Evolutionary conservation across 2,329 filamentous ascomycete species (phyloP).

Genomic region (Aspergillus eucalypticola): DNA sequence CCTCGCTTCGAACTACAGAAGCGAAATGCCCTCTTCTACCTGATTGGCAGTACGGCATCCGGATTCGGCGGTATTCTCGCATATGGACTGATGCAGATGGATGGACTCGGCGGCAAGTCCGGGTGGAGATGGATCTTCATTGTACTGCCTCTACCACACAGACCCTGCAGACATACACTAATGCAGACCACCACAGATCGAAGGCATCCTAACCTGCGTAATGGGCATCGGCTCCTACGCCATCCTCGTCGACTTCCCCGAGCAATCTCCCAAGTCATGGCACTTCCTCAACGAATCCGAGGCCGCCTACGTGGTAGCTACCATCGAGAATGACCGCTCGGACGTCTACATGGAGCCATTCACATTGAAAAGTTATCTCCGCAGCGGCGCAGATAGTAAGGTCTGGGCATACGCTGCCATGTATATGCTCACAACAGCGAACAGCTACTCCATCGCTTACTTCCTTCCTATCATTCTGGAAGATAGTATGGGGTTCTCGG

Average conservation of each 20-base stretch:
- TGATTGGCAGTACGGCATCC: background rate
- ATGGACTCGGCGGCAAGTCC: background rate
- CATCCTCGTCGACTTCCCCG: conserved; percentile 2
- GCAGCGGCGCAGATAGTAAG: conserved; percentile 51
- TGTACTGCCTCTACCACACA: background rate
- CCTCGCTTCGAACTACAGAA: background rate
- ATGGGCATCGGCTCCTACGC: background rate
- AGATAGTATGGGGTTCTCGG: conserved; percentile 62
- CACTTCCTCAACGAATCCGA: conserved; percentile 41
- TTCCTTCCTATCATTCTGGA: conserved; percentile 75
- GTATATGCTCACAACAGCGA: conserved; percentile 61
- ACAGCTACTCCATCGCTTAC: conserved; percentile 76
- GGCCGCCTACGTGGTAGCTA: conserved; percentile 51
- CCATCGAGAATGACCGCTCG: conserved; percentile 55
- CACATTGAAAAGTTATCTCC: conserved; percentile 50
- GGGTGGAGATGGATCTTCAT: background rate
- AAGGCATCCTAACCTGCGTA: background rate
- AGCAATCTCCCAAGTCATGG: conserved; percentile 8
- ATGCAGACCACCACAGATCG: background rate
- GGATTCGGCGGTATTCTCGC: background rate
- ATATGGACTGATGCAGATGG: background rate
- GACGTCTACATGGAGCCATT: conserved; percentile 54
- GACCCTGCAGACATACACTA: background rate
- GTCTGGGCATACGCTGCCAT: conserved; percentile 58
- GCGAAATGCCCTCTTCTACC: background rate